phyloP scores from a whole-genome alignment of 2,329 filamentous ascomycete genomes.

The Ceratocystis lukuohia region DNA sequence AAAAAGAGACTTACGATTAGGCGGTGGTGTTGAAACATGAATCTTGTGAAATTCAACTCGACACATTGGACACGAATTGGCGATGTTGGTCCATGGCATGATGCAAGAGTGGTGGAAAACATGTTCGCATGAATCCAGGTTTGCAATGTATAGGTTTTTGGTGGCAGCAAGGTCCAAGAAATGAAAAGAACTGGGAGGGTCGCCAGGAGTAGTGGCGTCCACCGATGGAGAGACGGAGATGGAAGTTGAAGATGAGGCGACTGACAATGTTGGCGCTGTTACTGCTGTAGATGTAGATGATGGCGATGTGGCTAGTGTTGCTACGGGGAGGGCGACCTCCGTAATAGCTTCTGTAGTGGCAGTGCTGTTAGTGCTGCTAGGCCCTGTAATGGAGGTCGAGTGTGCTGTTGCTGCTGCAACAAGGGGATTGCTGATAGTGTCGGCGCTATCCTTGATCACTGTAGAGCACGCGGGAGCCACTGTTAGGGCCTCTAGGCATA shows the following conservation, averaged over 20 bases:
- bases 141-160: constrained; percentile 30
- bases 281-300: not conserved
- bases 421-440: constrained; percentile 22
- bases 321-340: not conserved
- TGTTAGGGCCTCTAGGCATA: constrained; percentile 12
- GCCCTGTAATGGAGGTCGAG: not conserved
- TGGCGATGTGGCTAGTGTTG: not conserved
- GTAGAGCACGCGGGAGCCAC: not conserved
- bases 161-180: not conserved
- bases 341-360: not conserved
- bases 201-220: constrained; percentile 21
- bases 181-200: constrained; percentile 19
- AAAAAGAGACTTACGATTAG: constrained; percentile 52
- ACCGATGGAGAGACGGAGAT: not conserved
- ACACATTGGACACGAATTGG: constrained; percentile 96
- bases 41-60: constrained; percentile 83
- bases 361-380: not conserved
- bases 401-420: constrained; percentile 17
- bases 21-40: constrained; percentile 44
- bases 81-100: constrained; percentile 86
- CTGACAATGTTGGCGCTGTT: not conserved
- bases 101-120: constrained; percentile 86
- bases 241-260: not conserved
- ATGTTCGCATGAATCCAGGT: constrained; percentile 70
- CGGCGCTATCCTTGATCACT: constrained; percentile 21